A percentile compares a stretch with the other conserved stretches of the same genome.
Conservation (phyloP, 2,329 filamentous ascomycete species). For the Simplicillium sp. region DNA sequence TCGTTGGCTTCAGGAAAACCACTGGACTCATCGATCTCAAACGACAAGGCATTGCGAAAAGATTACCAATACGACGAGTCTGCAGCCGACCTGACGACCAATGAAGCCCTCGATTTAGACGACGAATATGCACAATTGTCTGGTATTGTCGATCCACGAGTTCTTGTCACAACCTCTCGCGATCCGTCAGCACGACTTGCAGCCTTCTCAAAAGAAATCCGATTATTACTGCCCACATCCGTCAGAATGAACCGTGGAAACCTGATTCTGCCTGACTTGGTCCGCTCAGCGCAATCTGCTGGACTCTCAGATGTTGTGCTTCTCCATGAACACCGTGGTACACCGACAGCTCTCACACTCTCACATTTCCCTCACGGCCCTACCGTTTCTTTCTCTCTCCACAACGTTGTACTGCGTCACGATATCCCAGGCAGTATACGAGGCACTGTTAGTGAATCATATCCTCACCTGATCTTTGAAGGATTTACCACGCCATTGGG, state of each 20-base stretch:
- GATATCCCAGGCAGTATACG: conserved; percentile 84
- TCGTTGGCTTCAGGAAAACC: conserved; percentile 86
- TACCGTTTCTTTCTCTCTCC: conserved; percentile 69
- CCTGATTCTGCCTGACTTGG: conserved; percentile 75
- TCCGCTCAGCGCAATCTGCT: conserved; percentile 69
- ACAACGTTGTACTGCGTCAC: conserved; percentile 86
- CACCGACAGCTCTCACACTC: conserved; percentile 79
- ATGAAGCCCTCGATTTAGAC: conserved; percentile 67
- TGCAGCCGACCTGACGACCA: conserved; percentile 52
- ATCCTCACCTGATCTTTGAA: conserved; percentile 93
- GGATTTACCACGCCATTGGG: conserved; percentile 79
- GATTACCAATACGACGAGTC: conserved; percentile 95
- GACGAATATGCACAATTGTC: conserved; percentile 87
- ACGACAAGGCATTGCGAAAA: conserved; percentile 73
- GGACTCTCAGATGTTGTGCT: conserved; percentile 79
- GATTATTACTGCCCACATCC: conserved; percentile 71
- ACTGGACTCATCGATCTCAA: conserved; percentile 70
- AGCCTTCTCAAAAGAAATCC: conserved; percentile 90
- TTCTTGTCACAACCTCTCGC: conserved; percentile 84
- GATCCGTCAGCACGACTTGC: conserved; percentile 75
- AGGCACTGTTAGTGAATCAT: conserved; percentile 84
- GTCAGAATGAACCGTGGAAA: conserved; percentile 90
- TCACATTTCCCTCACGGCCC: conserved; percentile 85
- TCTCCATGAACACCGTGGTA: conserved; percentile 86
- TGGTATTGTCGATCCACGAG: conserved; percentile 82